Conservation (phyloP, 768 basidiomycete species). For the Solioccasus polychromus region DNA sequence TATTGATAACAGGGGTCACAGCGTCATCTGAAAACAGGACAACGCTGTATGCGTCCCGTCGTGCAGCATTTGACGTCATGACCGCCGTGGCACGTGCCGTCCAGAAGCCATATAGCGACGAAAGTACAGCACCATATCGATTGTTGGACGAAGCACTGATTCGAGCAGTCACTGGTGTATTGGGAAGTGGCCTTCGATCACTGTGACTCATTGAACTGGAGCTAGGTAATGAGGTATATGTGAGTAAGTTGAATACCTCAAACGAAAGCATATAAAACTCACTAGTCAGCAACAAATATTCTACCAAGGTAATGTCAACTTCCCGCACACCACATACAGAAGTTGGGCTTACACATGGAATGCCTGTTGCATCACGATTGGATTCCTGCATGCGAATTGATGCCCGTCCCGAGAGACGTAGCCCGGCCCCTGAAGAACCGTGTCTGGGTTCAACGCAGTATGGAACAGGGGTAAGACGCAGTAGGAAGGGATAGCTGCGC, state of each 20-base stretch:
- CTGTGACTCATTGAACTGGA: too few relatives aligned
- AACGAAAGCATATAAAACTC: not conserved
- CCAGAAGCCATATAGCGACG: slow-evolving; percentile 57
- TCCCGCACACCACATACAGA: too few relatives aligned
- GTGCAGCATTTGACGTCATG: slow-evolving; percentile 22
- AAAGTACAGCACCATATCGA: slow-evolving; percentile 58
- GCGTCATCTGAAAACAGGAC: slow-evolving; percentile 40
- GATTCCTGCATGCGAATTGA: too few relatives aligned
- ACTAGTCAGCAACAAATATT: slow-evolving; percentile 57
- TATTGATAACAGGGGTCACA: slow-evolving; percentile 36
- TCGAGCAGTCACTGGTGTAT: slow-evolving; percentile 38
- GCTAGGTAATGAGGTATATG: too few relatives aligned
- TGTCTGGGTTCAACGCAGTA: too few relatives aligned
- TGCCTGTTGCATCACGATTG: slow-evolving; percentile 47
- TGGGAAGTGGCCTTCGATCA: slow-evolving; percentile 44
- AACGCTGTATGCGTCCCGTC: slow-evolving; percentile 56
- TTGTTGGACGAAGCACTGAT: slow-evolving; percentile 42
- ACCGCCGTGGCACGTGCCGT: slow-evolving; percentile 43
- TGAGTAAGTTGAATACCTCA: too few relatives aligned
- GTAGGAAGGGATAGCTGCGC: too few relatives aligned
- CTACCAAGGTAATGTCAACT: too few relatives aligned
- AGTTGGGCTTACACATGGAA: slow-evolving; percentile 67
- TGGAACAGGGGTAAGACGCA: too few relatives aligned
- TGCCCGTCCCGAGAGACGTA: too few relatives aligned
- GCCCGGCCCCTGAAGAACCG: too few relatives aligned